phyloP scores from a whole-genome alignment of 495 filamentous ascomycete genomes.

The Hypoxylon lenormandii region DNA sequence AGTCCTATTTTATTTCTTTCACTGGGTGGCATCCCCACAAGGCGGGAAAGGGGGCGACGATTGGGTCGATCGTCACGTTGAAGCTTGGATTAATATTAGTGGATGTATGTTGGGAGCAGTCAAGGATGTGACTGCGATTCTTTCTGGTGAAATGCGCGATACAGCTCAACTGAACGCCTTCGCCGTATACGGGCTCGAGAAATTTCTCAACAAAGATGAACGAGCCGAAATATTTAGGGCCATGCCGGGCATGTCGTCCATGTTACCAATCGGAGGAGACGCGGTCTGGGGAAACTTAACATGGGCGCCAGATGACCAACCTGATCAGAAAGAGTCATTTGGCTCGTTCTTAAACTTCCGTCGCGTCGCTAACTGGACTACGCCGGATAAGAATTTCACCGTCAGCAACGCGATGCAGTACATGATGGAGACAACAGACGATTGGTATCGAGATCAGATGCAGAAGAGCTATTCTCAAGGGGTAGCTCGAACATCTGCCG shows the following conservation, averaged over 20 bases:
- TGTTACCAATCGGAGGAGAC: conserved; percentile 95
- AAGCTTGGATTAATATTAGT: conserved; percentile 96
- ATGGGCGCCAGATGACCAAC: conserved; percentile 88
- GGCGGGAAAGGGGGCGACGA: conserved; percentile 83
- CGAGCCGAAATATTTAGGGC: conserved; percentile 93
- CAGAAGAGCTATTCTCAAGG: conserved; percentile 84
- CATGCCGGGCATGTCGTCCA: conserved; percentile 95
- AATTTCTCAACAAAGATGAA: conserved; percentile 89
- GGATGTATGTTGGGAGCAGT: conserved; percentile 96
- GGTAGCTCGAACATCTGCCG: conserved; percentile 79
- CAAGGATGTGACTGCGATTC: conserved; percentile 89
- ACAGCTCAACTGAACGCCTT: conserved; percentile 98
- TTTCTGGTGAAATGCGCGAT: conserved; percentile 97
- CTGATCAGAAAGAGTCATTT: conserved; percentile 75
- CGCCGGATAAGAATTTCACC: conserved; percentile 78
- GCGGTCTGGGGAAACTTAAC: conserved; percentile 92
- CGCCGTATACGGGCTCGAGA: conserved; percentile 95
- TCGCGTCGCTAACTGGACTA: conserved; percentile 66
- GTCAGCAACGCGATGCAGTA: conserved; percentile 80
- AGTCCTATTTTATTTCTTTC: conserved; percentile 95
- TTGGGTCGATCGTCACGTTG: conserved; percentile 92
- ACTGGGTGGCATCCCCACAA: conserved; percentile 87
- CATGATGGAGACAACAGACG: conserved; percentile 78
- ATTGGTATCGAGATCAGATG: conserved; percentile 84
- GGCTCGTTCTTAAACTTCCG: conserved; percentile 90